Conservation (phyloP, 305 asterid species). For the Vinca major region DNA sequence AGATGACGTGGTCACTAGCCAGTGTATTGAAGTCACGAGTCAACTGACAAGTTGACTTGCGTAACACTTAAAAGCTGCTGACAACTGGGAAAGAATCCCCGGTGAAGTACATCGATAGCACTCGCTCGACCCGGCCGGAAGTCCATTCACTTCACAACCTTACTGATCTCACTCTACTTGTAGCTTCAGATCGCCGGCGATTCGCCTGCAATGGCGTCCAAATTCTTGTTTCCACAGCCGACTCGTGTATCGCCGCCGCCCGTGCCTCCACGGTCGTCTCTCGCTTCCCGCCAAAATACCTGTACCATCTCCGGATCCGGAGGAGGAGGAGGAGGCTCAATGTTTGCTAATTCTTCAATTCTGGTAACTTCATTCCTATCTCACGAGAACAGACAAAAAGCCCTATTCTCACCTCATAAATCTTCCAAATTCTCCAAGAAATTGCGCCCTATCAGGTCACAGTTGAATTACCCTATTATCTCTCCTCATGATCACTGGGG, state of each 20-base stretch:
- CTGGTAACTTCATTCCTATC: background rate
- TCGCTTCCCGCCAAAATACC: constrained; percentile 6
- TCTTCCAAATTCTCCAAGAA: background rate
- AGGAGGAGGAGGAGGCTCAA: background rate
- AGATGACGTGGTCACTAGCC: background rate
- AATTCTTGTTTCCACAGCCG: constrained; percentile 4
- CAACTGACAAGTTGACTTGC: too few species aligned
- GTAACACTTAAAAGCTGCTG: too few species aligned
- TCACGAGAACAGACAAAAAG: background rate
- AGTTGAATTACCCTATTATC: constrained; percentile 39
- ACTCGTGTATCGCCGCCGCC: background rate
- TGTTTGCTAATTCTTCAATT: background rate
- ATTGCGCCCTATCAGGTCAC: constrained; percentile 20
- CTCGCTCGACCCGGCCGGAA: too few species aligned
- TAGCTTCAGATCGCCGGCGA: background rate
- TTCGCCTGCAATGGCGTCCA: constrained; percentile 9
- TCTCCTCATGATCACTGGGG: constrained; percentile 87
- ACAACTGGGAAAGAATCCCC: too few species aligned
- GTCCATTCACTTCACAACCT: too few species aligned
- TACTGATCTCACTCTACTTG: background rate
- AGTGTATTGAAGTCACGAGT: background rate
- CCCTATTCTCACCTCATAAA: background rate
- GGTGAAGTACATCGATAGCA: too few species aligned
- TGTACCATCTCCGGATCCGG: background rate
- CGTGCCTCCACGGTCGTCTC: background rate